phyloP scores from a whole-genome alignment of 1,284 basidiomycete species.

The Vanrija humicola region DNA sequence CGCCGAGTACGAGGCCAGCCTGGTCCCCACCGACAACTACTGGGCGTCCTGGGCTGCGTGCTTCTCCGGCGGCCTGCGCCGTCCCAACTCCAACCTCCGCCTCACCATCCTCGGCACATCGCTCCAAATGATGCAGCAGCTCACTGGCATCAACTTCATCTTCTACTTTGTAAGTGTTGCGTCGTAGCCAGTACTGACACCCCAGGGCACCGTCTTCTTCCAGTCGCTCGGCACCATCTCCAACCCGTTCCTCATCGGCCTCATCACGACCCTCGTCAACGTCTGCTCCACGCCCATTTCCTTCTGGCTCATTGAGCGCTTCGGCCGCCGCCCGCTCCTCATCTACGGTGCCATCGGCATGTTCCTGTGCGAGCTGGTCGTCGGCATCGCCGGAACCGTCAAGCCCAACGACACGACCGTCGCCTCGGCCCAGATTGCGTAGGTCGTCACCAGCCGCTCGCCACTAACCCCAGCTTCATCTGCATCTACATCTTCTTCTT shows the following conservation, averaged over 20 bases:
- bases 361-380: slow-evolving; percentile 65
- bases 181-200: slow-evolving; percentile 11
- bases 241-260: slow-evolving; percentile 69
- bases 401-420: slow-evolving; percentile 23
- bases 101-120: slow-evolving; percentile 68
- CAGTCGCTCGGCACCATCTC: slow-evolving; percentile 61
- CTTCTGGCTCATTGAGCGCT: slow-evolving; percentile 48
- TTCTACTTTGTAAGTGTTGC: slow-evolving; percentile 55
- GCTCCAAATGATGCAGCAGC: slow-evolving; percentile 61
- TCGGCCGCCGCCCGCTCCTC: slow-evolving; percentile 72
- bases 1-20: slow-evolving; percentile 60
- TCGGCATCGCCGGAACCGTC: slow-evolving; percentile 60
- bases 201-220: slow-evolving; percentile 49
- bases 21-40: slow-evolving; percentile 38
- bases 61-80: slow-evolving; percentile 46
- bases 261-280: slow-evolving; percentile 75
- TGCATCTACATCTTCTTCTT: slow-evolving; percentile 78
- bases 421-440: slow-evolving; percentile 10
- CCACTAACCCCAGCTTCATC: slow-evolving; percentile 43
- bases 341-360: slow-evolving; percentile 68
- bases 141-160: slow-evolving; percentile 81
- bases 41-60: slow-evolving; percentile 41
- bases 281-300: slow-evolving; percentile 53
- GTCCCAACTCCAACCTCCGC: slow-evolving; percentile 63
- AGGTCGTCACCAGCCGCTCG: too few species aligned